Evolutionary conservation across 148 eudicot species (phyloP), one percentile per base, ranked within the genome.

Genomic region (Silene latifolia): DNA sequence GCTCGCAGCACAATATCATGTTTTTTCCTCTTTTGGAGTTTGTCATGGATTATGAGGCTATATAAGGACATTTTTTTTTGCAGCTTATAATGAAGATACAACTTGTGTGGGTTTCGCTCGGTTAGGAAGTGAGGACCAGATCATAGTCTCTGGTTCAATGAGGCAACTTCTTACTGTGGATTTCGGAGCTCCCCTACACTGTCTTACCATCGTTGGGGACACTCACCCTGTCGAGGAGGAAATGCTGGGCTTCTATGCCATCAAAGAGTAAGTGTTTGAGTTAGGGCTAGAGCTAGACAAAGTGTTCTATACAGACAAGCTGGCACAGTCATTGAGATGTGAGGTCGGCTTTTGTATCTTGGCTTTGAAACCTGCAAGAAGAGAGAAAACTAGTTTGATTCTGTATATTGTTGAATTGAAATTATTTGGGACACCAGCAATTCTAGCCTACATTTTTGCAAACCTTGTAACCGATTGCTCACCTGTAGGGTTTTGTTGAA

Each of bases 161-260:
- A 86, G 73, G 88, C 88, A 91, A 69, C 84, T 93, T 25, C 81
- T 82, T 18, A 66, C 72, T 0, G 79, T 86, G 46, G 92, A 92
- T 29, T 95, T 95, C 47, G 98, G 98, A 20, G 77, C 86, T 46
- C 98, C 98, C 53, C 83, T 93, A 44, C 97, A 91, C 69, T 93
- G 95, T 74, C 83, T 93, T 51, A 89, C 85, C 18, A 89, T 91
- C 73, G 90, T 80, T 48, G 95, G 93, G 7, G 85, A 91, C 72
- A 91, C 93, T 67, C 97, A 93, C 72, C 97, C 93, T 0, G 69
- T 93, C 12, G 98, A 93, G 77, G 87, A 88, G 73, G 93, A 93
- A 83, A 91, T 93, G 97, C 81, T 93, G 75, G 76, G 80, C 9
- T 93, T 89, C 67, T 91, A 80, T 79, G 75, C 70, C 1, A 15